Conservation (phyloP, 805 yeast genomes). For the Pichia manshurica region DNA sequence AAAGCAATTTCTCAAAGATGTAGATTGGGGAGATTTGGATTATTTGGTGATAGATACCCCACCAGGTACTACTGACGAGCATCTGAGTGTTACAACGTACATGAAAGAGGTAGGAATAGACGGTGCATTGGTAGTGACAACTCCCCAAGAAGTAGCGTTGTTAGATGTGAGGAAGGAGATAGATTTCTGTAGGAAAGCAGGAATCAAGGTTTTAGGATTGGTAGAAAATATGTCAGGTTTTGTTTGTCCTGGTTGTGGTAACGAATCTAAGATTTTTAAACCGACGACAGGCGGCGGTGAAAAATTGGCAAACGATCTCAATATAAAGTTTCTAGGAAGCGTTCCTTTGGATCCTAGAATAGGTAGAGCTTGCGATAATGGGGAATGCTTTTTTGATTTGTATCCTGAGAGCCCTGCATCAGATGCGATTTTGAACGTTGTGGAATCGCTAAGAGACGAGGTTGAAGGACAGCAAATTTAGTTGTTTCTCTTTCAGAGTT, state of each 20-base stretch:
- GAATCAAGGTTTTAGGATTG: slow-evolving; percentile 75
- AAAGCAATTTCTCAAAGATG: slow-evolving; percentile 89
- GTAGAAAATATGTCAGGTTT: slow-evolving; percentile 99
- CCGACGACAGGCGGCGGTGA: slow-evolving; percentile 98
- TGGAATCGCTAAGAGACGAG: slow-evolving; percentile 37
- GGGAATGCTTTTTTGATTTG: slow-evolving; percentile 74
- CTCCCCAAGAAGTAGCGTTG: slow-evolving; percentile 96
- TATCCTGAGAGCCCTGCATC: slow-evolving; percentile 94
- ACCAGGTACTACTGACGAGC: slow-evolving; percentile 98
- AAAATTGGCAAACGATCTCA: slow-evolving; percentile 71
- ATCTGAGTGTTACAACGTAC: slow-evolving; percentile 80
- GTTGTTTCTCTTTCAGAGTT: too few relatives aligned
- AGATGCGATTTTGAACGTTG: slow-evolving; percentile 76
- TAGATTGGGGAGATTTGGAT: slow-evolving; percentile 89
- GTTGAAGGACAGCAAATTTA: slow-evolving; percentile 6
- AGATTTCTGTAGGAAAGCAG: slow-evolving; percentile 89
- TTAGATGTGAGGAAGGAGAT: slow-evolving; percentile 94
- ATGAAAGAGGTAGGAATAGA: slow-evolving; percentile 87
- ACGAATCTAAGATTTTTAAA: slow-evolving; percentile 82
- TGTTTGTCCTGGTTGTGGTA: slow-evolving; percentile 92
- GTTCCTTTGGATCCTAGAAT: slow-evolving; percentile 96
- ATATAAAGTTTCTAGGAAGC: slow-evolving; percentile 75
- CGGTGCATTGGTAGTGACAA: slow-evolving; percentile 91
- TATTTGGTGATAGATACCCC: slow-evolving; percentile 93
- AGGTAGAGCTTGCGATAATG: slow-evolving; percentile 82